Conservation (phyloP, 2,329 filamentous ascomycete species). For the Trichoderma cornu-damae region DNA sequence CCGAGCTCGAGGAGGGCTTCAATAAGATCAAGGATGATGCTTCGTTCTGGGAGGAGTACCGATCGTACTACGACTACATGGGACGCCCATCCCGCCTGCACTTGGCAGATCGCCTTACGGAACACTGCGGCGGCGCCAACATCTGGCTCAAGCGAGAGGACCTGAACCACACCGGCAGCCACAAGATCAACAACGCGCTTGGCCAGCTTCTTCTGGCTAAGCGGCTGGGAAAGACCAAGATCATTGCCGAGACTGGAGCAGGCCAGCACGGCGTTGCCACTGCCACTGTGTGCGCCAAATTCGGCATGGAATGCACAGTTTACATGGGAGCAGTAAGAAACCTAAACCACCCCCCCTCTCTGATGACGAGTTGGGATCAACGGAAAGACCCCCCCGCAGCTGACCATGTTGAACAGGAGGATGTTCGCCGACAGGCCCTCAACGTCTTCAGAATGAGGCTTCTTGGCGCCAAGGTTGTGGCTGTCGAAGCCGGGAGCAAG, state of each 20-base stretch:
- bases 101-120: conserved; percentile 79
- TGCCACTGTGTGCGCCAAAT: conserved; percentile 95
- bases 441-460: conserved; percentile 99
- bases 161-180: conserved; percentile 92
- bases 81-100: conserved; percentile 89
- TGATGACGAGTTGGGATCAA: background rate
- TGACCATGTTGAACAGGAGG: conserved; percentile 52
- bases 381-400: conserved; percentile 12
- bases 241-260: conserved; percentile 96
- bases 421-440: conserved; percentile 89
- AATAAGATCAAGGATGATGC: conserved; percentile 80
- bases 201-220: conserved; percentile 85
- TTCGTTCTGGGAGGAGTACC: conserved; percentile 94
- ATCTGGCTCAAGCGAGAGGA: conserved; percentile 99
- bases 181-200: conserved; percentile 99
- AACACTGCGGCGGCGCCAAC: conserved; percentile 84
- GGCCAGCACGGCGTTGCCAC: conserved; percentile 98
- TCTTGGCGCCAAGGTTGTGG: conserved; percentile 84
- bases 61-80: conserved; percentile 96
- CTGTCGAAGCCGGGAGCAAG: conserved; percentile 83
- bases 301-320: conserved; percentile 95
- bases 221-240: conserved; percentile 87
- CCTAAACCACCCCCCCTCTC: background rate
- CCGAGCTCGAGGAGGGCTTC: conserved; percentile 87
- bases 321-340: conserved; percentile 85